Evolutionary conservation across 768 basidiomycete genomes (phyloP).

Genomic region (Trametes maxima): DNA sequence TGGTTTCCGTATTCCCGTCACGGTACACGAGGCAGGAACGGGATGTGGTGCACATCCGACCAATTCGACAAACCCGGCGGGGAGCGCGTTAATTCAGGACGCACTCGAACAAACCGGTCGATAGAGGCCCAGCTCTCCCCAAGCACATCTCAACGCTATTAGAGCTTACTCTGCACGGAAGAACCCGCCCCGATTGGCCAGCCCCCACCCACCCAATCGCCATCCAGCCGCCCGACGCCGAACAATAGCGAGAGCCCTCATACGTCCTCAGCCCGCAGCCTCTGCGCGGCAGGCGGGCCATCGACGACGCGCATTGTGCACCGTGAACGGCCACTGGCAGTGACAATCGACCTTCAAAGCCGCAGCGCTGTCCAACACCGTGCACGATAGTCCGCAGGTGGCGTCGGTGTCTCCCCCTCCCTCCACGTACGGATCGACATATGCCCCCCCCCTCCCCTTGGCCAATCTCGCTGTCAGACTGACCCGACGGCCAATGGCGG

Average conservation of each 20-base stretch:
- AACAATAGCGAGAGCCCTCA: not conserved
- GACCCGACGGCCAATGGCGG: no score
- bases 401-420: no score
- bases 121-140: not conserved
- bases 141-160: no score
- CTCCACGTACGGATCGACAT: not conserved
- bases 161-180: not conserved
- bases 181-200: slow-evolving; percentile 1
- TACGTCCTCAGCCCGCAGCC: not conserved
- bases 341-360: no score
- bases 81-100: slow-evolving; percentile 12
- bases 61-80: not conserved
- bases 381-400: slow-evolving; percentile 8
- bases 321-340: no score
- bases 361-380: slow-evolving; percentile 2
- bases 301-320: not conserved
- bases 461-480: not conserved
- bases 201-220: not conserved
- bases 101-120: not conserved
- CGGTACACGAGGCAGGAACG: slow-evolving; percentile 1
- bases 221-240: no score
- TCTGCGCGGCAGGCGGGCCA: not conserved
- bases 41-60: not conserved
- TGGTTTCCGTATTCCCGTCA: not conserved
- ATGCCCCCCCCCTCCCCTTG: not conserved